Evolutionary conservation across 768 basidiomycete species (phyloP).

Genomic region (Postia placenta): DNA sequence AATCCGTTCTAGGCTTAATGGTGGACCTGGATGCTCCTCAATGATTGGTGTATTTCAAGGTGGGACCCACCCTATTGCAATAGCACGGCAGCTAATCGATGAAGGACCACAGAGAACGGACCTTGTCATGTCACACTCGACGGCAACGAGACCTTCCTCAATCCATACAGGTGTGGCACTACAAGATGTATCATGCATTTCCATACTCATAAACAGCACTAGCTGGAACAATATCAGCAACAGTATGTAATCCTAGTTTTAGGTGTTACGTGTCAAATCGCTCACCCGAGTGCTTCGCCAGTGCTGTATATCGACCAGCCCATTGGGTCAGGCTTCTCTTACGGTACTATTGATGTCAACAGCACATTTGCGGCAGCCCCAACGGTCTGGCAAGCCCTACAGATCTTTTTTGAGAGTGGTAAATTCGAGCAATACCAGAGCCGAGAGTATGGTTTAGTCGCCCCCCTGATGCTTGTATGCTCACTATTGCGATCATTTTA

Average conservation of each 20-base stretch:
- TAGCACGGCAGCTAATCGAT: not conserved
- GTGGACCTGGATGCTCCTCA: conserved; percentile 33
- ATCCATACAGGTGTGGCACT: conserved; percentile 48
- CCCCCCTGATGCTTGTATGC: not conserved
- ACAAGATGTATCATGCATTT: not conserved
- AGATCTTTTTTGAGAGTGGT: conserved; percentile 52
- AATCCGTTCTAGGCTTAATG: conserved; percentile 20
- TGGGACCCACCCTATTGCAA: conserved; percentile 7
- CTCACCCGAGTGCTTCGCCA: conserved; percentile 18
- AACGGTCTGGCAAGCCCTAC: conserved; percentile 57
- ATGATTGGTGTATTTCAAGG: conserved; percentile 64
- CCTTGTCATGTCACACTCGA: conserved; percentile 57
- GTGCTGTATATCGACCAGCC: conserved; percentile 72
- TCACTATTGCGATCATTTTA: conserved; percentile 15
- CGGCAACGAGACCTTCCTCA: conserved; percentile 43
- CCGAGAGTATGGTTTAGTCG: conserved; percentile 35
- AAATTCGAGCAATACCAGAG: conserved; percentile 45
- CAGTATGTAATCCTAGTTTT: conserved; percentile 37
- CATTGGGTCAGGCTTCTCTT: conserved; percentile 61
- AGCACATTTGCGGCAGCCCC: conserved; percentile 51
- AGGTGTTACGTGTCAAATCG: no score
- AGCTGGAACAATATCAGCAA: conserved; percentile 70
- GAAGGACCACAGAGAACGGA: conserved; percentile 42
- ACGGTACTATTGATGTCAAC: conserved; percentile 51
- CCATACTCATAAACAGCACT: not conserved